Percentiles rank a stretch among this genome's conserved stretches.
These are phyloP conservation scores for Perkinsus chesapeaki DNA, from an alignment of 169 alveolate species.

Conservation along the genomic window DNA sequence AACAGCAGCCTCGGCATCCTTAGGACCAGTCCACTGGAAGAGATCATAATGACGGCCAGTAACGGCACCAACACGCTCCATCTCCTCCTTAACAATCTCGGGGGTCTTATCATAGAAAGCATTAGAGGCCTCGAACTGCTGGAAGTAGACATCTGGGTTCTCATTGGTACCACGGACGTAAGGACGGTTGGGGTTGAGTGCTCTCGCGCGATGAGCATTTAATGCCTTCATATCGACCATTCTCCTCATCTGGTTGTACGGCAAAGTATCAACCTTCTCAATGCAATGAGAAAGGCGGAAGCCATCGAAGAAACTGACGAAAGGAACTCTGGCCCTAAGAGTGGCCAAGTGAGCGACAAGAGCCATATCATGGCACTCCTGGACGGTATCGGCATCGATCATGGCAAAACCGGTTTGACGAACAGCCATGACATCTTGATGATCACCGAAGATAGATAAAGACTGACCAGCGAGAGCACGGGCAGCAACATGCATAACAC, in stretches of 20 bases:
- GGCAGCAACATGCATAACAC: slow-evolving; percentile 49
- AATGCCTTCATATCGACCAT: slow-evolving; percentile 1
- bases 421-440: slow-evolving; percentile 49
- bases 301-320: slow-evolving; percentile 48
- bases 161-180: slow-evolving; percentile 46
- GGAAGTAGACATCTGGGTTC: slow-evolving; percentile 46
- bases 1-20: slow-evolving; percentile 32
- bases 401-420: slow-evolving; percentile 47
- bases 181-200: slow-evolving; percentile 51
- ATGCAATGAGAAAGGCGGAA: slow-evolving; percentile 46
- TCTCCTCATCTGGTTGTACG: background rate
- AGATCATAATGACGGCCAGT: slow-evolving; percentile 41
- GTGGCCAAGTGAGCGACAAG: slow-evolving; percentile 46
- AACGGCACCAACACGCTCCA: slow-evolving; percentile 34
- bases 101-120: slow-evolving; percentile 40
- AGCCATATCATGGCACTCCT: slow-evolving; percentile 44
- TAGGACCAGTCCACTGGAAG: slow-evolving; percentile 40
- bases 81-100: slow-evolving; percentile 33
- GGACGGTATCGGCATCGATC: slow-evolving; percentile 47
- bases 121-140: slow-evolving; percentile 43
- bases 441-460: slow-evolving; percentile 50
- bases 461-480: slow-evolving; percentile 50
- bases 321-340: slow-evolving; percentile 42
- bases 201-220: slow-evolving; percentile 5
- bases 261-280: slow-evolving; percentile 28